A percentile compares a stretch with the other conserved stretches of the same genome.
These are phyloP conservation scores for Penicillium sp. DNA, from an alignment of 2,329 filamentous ascomycete genomes.

Conservation along the genomic window DNA sequence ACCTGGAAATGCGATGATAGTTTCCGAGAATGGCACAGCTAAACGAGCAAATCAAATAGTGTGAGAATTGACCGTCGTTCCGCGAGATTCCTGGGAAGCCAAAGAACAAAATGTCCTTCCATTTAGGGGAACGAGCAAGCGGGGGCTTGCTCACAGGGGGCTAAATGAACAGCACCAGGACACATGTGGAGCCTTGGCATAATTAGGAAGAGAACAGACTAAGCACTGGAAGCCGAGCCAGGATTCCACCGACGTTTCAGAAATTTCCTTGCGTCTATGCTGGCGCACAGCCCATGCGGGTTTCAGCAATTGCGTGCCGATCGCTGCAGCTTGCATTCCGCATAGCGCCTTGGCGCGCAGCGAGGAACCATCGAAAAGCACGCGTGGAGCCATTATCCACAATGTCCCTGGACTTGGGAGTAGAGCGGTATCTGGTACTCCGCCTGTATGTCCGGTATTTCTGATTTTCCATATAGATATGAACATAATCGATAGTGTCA, in stretches of 20 bases:
- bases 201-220: background rate
- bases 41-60: background rate
- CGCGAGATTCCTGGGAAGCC: background rate
- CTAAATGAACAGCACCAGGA: background rate
- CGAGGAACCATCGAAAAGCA: conserved; percentile 15
- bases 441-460: background rate
- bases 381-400: background rate
- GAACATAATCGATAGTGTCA: background rate
- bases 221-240: conserved; percentile 3
- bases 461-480: background rate
- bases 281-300: conserved; percentile 9
- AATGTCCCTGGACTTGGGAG: background rate
- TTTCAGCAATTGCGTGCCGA: conserved; percentile 20
- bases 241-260: conserved; percentile 24
- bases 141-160: background rate
- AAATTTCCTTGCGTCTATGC: conserved; percentile 15
- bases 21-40: background rate
- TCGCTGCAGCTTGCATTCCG: conserved; percentile 16
- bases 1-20: background rate
- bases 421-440: background rate
- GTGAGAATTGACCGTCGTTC: background rate
- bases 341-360: conserved; percentile 16
- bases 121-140: background rate
- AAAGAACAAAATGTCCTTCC: background rate
- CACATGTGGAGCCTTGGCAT: background rate